Conservation (phyloP, 2,329 filamentous ascomycete genomes). For the Diplodia seriata region DNA sequence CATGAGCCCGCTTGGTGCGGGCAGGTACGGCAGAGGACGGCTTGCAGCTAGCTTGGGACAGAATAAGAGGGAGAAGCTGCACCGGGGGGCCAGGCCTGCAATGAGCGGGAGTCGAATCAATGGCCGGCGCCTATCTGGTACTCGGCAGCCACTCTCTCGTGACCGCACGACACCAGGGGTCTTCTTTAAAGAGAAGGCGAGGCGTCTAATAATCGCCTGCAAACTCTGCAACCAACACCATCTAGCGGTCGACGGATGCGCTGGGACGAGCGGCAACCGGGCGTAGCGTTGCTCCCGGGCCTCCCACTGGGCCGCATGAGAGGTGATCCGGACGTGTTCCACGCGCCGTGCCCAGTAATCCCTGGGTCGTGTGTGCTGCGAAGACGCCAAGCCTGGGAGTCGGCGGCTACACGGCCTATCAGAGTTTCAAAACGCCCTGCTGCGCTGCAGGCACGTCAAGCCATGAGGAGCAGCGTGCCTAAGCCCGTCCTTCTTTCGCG, state of each 20-base stretch:
- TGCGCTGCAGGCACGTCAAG: not conserved
- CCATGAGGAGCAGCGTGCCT: not conserved
- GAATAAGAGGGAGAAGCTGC: conserved; percentile 40
- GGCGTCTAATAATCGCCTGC: conserved; percentile 29
- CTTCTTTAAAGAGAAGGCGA: conserved; percentile 29
- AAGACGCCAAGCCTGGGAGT: conserved; percentile 2
- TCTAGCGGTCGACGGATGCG: conserved; percentile 17
- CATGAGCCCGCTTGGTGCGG: conserved; percentile 49
- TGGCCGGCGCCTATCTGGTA: conserved; percentile 31
- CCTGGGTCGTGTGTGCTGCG: conserved; percentile 1
- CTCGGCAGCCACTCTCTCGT: conserved; percentile 30
- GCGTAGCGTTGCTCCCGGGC: conserved; percentile 22
- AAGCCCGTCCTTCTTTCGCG: not conserved
- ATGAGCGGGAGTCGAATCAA: conserved; percentile 32
- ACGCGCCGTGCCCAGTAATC: conserved; percentile 18
- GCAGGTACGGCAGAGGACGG: conserved; percentile 41
- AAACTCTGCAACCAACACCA: conserved; percentile 19
- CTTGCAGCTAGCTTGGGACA: conserved; percentile 48
- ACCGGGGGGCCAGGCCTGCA: conserved; percentile 32
- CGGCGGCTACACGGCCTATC: conserved; percentile 2
- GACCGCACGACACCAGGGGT: conserved; percentile 29
- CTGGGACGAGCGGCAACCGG: conserved; percentile 14
- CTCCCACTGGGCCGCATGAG: conserved; percentile 25
- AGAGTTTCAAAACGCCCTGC: not conserved
- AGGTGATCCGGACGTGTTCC: conserved; percentile 19